A percentile compares a stretch with the other conserved stretches of the same genome.
Evolutionary conservation across 2,329 filamentous ascomycete genomes (phyloP).

Genomic region (Stenocarpella maydis): DNA sequence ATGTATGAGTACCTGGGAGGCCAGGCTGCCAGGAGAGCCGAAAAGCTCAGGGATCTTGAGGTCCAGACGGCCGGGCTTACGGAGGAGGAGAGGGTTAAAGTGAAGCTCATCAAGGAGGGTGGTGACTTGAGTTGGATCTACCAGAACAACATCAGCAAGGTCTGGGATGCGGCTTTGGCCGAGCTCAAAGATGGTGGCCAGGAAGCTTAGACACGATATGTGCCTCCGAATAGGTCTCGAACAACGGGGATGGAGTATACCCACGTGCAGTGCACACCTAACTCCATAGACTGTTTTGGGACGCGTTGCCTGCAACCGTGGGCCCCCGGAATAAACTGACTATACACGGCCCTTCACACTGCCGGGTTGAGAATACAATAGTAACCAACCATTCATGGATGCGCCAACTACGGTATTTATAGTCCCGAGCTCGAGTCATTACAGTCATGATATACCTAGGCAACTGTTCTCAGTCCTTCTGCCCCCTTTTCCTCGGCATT

Average conservation of each 20-base stretch:
- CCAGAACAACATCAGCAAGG: constrained; percentile 34
- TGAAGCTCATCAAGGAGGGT: constrained; percentile 34
- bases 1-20: constrained; percentile 39
- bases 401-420: background rate
- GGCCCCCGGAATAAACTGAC: too few relatives aligned
- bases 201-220: background rate
- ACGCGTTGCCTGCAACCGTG: too few relatives aligned
- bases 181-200: background rate
- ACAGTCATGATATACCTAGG: background rate
- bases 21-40: constrained; percentile 24
- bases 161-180: constrained; percentile 31
- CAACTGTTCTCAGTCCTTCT: background rate
- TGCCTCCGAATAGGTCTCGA: background rate
- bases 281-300: background rate
- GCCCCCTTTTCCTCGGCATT: background rate
- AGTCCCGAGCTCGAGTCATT: background rate
- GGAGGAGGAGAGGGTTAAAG: constrained; percentile 34
- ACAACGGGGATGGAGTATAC: background rate
- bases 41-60: constrained; percentile 31
- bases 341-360: too few relatives aligned
- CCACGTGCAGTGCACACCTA: background rate
- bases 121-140: constrained; percentile 37
- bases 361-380: background rate
- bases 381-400: too few relatives aligned
- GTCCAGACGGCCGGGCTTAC: constrained; percentile 23